Evolutionary conservation across 345 rosid species (phyloP), one percentile per base, ranked within the genome.

Genomic region (Corchorus capsularis): DNA sequence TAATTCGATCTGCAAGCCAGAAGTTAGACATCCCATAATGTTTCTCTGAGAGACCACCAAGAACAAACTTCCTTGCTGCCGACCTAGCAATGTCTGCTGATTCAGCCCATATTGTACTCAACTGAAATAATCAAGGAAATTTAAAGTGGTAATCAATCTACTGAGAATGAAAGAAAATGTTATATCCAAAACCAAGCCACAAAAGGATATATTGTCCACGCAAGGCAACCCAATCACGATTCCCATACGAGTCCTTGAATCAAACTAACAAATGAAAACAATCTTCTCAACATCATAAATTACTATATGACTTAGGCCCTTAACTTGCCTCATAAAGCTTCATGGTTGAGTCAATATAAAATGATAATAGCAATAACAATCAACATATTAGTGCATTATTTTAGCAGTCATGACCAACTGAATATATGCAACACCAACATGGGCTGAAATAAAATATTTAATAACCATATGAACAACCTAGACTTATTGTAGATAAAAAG

Each of bases 21-120:
- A 91, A 91, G 86, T 89, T 84, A 55, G 85, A 86, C 77, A 92
- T 50, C 35, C 98, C 97, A 64, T 92, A 79, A 88, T 92, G 87
- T 75, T 91, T 94, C 79, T 89, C 93, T 27, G 94, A 92, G 66
- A 94, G 97, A 56, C 97, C 97, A 81, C 98, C 94, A 35, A 92
- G 90, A 77, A 94, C 92, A 82, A 86, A 88, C 19, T 85, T 86
- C 75, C 98, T 83, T 60, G 98, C 98, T 54, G 93, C 97, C 77
- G 93, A 89, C 79, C 97, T 84, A 63, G 98, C 98, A 75, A 89
- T 92, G 76, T 94, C 96, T 9, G 98, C 91, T 62, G 98, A 90
- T 81, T 94, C 97, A 13, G 98, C 97, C 97, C 98, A 94, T 84
- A 92, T 94, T 15, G 98, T 94, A 82, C 97, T 94, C 81, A 94